A percentile compares a stretch with the other conserved stretches of the same genome.
phyloP scores from a whole-genome alignment of 2,329 filamentous ascomycete genomes.

The Ophiostoma angusticollis region DNA sequence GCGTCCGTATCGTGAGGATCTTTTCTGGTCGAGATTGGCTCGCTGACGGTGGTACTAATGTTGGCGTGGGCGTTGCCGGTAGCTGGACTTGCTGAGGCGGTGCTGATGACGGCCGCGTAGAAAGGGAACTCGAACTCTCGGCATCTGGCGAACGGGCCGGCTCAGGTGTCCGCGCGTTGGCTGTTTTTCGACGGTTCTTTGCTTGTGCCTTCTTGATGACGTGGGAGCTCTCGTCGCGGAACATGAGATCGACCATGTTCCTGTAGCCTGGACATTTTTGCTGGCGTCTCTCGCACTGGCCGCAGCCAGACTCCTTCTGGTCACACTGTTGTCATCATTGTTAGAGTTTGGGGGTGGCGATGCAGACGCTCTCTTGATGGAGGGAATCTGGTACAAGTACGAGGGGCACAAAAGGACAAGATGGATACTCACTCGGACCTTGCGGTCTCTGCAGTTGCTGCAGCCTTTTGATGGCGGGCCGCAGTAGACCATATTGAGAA shows the following conservation, averaged over 20 bases:
- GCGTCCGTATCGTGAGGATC: constrained; percentile 1
- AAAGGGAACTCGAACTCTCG: constrained; percentile 4
- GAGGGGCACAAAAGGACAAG: constrained; percentile 1
- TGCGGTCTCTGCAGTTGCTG: constrained; percentile 41
- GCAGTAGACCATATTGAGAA: constrained; percentile 38
- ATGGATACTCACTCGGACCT: constrained; percentile 37
- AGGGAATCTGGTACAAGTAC: not conserved
- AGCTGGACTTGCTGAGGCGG: not conserved
- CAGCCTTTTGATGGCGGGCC: constrained; percentile 45
- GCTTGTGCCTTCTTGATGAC: constrained; percentile 39
- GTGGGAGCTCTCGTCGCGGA: constrained; percentile 42
- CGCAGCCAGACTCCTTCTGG: constrained; percentile 36
- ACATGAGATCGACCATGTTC: constrained; percentile 43
- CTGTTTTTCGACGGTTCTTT: constrained; percentile 19
- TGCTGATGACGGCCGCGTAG: constrained; percentile 6
- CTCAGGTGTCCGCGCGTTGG: constrained; percentile 11
- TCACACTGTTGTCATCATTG: no score
- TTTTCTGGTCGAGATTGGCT: not conserved
- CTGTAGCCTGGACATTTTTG: constrained; percentile 42
- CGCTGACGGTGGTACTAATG: not conserved
- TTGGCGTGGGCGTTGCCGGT: not conserved
- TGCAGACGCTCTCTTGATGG: no score
- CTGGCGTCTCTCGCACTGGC: constrained; percentile 41
- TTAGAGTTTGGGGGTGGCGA: no score
- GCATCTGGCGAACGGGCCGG: constrained; percentile 14